Conservation (phyloP, 2,329 filamentous ascomycete genomes). For the Mycogone perniciosa region DNA sequence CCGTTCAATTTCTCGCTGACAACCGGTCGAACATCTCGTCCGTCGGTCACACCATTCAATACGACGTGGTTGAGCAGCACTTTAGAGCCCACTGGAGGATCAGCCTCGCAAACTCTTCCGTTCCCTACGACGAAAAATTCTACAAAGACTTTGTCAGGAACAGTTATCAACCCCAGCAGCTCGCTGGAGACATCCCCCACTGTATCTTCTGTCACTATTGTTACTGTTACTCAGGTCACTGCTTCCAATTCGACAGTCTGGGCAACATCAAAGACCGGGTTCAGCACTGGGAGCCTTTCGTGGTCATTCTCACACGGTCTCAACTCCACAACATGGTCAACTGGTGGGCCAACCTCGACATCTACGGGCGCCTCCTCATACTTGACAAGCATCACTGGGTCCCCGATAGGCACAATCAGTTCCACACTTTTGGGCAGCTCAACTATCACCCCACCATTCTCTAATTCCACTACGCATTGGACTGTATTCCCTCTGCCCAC, state of each 20-base stretch:
- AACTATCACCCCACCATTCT: not conserved
- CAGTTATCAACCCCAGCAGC: not conserved
- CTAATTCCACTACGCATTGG: not conserved
- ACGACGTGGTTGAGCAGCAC: constrained; percentile 4
- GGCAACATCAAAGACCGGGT: not conserved
- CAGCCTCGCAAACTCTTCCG: not conserved
- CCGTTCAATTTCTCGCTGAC: constrained; percentile 1
- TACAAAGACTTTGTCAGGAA: constrained; percentile 6
- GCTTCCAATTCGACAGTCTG: constrained; percentile 6
- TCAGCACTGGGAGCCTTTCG: constrained; percentile 2
- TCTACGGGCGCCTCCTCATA: constrained; percentile 1
- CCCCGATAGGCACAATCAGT: not conserved
- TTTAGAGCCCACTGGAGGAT: not conserved
- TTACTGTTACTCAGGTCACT: constrained; percentile 9
- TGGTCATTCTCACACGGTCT: constrained; percentile 10
- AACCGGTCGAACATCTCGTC: not conserved
- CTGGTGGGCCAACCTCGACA: not conserved
- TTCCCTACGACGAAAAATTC: constrained; percentile 8
- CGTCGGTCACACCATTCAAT: not conserved
- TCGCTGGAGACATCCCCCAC: not conserved
- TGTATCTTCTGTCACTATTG: not conserved
- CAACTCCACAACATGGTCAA: constrained; percentile 7
- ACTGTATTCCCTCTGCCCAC: not conserved
- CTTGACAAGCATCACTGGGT: not conserved
- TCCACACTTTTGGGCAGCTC: not conserved